These are phyloP conservation scores for Microcyclospora tardicrescens DNA, from an alignment of 2,329 filamentous ascomycete genomes.

Conservation along the genomic window DNA sequence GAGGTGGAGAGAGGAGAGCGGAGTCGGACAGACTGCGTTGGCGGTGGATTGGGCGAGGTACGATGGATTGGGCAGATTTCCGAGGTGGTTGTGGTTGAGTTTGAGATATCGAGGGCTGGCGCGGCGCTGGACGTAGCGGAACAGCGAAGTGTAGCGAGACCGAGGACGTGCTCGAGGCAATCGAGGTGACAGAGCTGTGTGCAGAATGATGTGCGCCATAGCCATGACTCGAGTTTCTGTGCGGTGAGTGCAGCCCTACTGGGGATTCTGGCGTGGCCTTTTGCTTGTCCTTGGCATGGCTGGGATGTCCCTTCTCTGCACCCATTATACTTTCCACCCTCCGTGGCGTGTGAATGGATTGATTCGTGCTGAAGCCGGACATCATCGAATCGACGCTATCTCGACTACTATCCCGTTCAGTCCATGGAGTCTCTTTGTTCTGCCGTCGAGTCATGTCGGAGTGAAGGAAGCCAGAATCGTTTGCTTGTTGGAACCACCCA, in stretches of 20 bases:
- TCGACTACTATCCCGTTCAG: constrained; percentile 2
- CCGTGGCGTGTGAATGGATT: constrained; percentile 52
- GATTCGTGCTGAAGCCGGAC: constrained; percentile 46
- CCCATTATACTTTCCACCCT: constrained; percentile 63
- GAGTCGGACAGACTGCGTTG: too few species aligned
- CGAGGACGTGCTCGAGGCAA: constrained; percentile 3
- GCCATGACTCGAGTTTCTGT: background rate
- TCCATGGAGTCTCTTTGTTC: constrained; percentile 7
- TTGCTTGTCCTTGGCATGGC: constrained; percentile 55
- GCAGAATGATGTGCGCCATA: background rate
- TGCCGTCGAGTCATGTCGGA: constrained; percentile 36
- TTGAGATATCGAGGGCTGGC: background rate
- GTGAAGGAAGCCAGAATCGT: constrained; percentile 52
- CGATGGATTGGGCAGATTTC: too few species aligned
- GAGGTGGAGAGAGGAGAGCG: background rate
- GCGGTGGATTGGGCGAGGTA: too few species aligned
- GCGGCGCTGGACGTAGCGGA: background rate
- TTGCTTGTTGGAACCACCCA: constrained; percentile 56
- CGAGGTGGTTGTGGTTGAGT: too few species aligned
- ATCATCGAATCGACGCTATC: constrained; percentile 45
- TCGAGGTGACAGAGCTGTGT: background rate
- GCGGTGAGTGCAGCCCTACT: constrained; percentile 28
- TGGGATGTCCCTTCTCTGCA: constrained; percentile 47
- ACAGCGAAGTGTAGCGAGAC: constrained; percentile 11
- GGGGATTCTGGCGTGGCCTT: constrained; percentile 39